A percentile compares a stretch with the other conserved stretches of the same genome.
These are phyloP conservation scores for Myxozyma vanderwaltii DNA, from an alignment of 805 yeast genomes.

Conservation along the genomic window DNA sequence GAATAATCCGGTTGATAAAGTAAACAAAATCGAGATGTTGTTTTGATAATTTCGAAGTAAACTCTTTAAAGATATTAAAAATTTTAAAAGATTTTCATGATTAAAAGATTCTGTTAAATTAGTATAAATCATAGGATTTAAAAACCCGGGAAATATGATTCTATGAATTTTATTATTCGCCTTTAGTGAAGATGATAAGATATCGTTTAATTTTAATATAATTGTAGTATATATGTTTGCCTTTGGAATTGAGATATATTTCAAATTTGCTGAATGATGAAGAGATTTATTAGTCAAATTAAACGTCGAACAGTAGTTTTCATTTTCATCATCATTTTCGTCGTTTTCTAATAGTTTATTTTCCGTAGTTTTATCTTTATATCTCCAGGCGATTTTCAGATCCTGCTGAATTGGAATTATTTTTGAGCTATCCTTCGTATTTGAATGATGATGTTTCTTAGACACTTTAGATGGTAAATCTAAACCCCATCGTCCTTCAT, in stretches of 20 bases:
- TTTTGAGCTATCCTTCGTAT: not conserved
- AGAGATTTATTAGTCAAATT: conserved; percentile 17
- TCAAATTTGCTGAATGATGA: conserved; percentile 8
- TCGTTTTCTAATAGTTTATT: too few relatives aligned
- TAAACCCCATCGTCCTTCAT: conserved; percentile 57
- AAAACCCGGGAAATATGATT: conserved; percentile 22
- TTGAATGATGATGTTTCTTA: not conserved
- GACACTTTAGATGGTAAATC: conserved; percentile 56
- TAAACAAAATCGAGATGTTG: conserved; percentile 12
- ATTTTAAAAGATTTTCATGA: conserved; percentile 12
- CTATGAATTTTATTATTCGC: not conserved
- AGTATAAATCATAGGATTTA: conserved; percentile 18
- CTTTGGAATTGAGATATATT: conserved; percentile 1
- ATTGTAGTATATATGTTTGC: not conserved
- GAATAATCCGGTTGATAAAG: conserved; percentile 23
- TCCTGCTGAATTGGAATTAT: not conserved
- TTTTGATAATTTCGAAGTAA: conserved; percentile 9
- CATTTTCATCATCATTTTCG: not conserved
- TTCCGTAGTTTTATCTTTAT: conserved; percentile 1
- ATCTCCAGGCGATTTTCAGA: conserved; percentile 32
- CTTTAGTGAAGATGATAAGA: not conserved
- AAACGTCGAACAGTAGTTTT: conserved; percentile 16
- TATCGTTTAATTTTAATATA: not conserved
- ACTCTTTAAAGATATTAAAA: conserved; percentile 12
- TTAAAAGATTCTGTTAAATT: conserved; percentile 3